Percentiles rank a stretch among this genome's conserved stretches.
These are phyloP conservation scores for Grigorovia yakushimaensis DNA, from an alignment of 805 yeast species.

Conservation along the genomic window DNA sequence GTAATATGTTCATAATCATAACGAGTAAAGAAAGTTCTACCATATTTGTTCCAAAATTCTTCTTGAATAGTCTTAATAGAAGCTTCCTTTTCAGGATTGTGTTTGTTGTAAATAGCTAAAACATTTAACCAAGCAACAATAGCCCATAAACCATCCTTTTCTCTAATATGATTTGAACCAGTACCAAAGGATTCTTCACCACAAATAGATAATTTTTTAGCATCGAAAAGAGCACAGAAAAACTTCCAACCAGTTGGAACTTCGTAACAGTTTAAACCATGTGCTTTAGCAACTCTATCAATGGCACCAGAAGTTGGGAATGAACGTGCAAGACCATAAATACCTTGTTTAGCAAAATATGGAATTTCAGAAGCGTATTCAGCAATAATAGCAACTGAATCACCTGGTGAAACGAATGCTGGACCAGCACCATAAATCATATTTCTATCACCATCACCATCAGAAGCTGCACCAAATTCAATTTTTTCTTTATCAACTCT, in stretches of 20 bases:
- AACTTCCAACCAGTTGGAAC: slow-evolving; percentile 99
- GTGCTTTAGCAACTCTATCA: slow-evolving; percentile 76
- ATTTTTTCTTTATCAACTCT: slow-evolving; percentile 74
- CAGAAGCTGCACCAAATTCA: slow-evolving; percentile 97
- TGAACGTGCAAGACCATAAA: slow-evolving; percentile 87
- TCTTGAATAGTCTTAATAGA: slow-evolving; percentile 73
- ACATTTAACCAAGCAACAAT: slow-evolving; percentile 94
- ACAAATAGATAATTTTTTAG: slow-evolving; percentile 86
- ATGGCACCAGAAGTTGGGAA: slow-evolving; percentile 97
- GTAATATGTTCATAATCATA: slow-evolving; percentile 85
- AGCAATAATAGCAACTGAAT: slow-evolving; percentile 93
- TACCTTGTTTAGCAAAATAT: slow-evolving; percentile 78
- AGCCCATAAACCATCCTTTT: slow-evolving; percentile 98
- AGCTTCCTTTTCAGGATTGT: slow-evolving; percentile 47
- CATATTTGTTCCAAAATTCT: slow-evolving; percentile 84
- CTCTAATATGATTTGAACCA: slow-evolving; percentile 94
- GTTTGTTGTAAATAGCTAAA: slow-evolving; percentile 68
- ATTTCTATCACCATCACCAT: slow-evolving; percentile 97
- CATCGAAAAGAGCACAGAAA: slow-evolving; percentile 91
- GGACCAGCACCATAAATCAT: slow-evolving; percentile 91
- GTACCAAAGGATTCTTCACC: slow-evolving; percentile 99
- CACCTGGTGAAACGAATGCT: slow-evolving; percentile 96
- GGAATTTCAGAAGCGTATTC: slow-evolving; percentile 89
- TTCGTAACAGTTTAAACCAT: slow-evolving; percentile 72
- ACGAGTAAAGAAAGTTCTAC: slow-evolving; percentile 94